These are phyloP conservation scores for Amanita molliuscula DNA, from an alignment of 768 basidiomycete species.

Conservation along the genomic window DNA sequence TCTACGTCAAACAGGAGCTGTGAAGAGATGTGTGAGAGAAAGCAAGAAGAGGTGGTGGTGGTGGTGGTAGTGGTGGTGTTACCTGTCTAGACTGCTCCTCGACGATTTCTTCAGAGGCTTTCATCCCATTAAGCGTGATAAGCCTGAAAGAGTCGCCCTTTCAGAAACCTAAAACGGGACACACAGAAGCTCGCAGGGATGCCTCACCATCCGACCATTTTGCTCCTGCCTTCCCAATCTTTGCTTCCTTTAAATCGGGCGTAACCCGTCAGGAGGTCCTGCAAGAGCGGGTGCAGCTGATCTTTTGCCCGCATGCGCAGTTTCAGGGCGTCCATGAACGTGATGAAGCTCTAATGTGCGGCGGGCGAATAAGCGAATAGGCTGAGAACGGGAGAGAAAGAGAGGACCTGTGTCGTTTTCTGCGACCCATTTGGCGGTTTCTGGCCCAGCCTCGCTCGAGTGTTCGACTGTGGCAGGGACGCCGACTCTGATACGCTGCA, in stretches of 20 bases:
- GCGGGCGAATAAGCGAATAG: too few species aligned
- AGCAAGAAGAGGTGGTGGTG: too few species aligned
- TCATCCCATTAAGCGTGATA: too few species aligned
- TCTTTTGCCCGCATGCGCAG: slow-evolving; percentile 92
- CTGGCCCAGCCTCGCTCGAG: slow-evolving; percentile 83
- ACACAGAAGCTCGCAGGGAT: neutral
- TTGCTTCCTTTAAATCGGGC: slow-evolving; percentile 90
- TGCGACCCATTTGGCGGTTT: slow-evolving; percentile 94
- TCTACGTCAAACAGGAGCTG: too few species aligned
- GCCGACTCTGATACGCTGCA: too few species aligned
- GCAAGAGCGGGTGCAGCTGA: slow-evolving; percentile 87
- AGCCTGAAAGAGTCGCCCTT: too few species aligned
- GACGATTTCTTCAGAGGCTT: too few species aligned
- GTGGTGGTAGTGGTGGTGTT: too few species aligned
- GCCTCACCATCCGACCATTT: slow-evolving; percentile 84
- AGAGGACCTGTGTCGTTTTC: slow-evolving; percentile 96
- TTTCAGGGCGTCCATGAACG: slow-evolving; percentile 96
- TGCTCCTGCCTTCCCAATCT: slow-evolving; percentile 93
- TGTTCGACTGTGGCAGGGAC: slow-evolving; percentile 97
- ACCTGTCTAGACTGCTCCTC: too few species aligned
- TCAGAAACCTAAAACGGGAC: too few species aligned
- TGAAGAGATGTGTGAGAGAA: too few species aligned
- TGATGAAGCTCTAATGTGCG: slow-evolving; percentile 95
- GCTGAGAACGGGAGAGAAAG: too few species aligned
- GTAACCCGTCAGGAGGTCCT: slow-evolving; percentile 92